These are phyloP conservation scores for Tolypocladium tundrense DNA, from an alignment of 2,329 filamentous ascomycete genomes.

Conservation along the genomic window DNA sequence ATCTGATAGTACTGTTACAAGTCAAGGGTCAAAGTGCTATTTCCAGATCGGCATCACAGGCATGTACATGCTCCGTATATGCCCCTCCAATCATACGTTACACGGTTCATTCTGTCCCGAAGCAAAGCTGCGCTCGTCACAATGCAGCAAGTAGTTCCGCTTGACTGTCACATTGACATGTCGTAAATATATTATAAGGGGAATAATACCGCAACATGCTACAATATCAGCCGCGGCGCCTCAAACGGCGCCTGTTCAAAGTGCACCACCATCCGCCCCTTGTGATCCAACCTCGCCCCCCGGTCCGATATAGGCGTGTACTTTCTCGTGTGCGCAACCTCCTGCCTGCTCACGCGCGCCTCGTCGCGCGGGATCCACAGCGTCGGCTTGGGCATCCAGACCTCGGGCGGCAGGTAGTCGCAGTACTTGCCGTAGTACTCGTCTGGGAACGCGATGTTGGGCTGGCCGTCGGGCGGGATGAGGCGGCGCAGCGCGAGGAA, in stretches of 20 bases:
- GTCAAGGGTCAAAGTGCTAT: too few species aligned
- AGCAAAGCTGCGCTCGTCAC: not conserved
- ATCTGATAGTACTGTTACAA: too few species aligned
- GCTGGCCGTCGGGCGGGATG: constrained; percentile 45
- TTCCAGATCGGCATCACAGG: too few species aligned
- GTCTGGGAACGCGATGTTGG: constrained; percentile 35
- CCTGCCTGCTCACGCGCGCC: constrained; percentile 65
- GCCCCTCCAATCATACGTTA: not conserved
- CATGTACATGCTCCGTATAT: not conserved
- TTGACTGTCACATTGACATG: not conserved
- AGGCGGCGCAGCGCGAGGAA: constrained; percentile 61
- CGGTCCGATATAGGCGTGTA: constrained; percentile 68
- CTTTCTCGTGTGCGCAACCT: constrained; percentile 60
- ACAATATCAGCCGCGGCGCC: constrained; percentile 17
- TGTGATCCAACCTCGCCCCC: constrained; percentile 21
- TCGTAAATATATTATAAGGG: not conserved
- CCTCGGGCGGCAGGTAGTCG: constrained; percentile 57
- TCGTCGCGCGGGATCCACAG: constrained; percentile 80
- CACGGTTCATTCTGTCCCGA: not conserved
- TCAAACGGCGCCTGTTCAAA: constrained; percentile 28
- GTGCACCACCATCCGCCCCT: constrained; percentile 23
- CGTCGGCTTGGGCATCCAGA: constrained; percentile 51
- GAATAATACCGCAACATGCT: not conserved
- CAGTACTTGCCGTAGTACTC: constrained; percentile 42
- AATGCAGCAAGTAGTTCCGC: not conserved